These are phyloP conservation scores for Sphagnum tenellum DNA, from an alignment of 225 moss, liverwort and hornwort species.

Conservation along the genomic window DNA sequence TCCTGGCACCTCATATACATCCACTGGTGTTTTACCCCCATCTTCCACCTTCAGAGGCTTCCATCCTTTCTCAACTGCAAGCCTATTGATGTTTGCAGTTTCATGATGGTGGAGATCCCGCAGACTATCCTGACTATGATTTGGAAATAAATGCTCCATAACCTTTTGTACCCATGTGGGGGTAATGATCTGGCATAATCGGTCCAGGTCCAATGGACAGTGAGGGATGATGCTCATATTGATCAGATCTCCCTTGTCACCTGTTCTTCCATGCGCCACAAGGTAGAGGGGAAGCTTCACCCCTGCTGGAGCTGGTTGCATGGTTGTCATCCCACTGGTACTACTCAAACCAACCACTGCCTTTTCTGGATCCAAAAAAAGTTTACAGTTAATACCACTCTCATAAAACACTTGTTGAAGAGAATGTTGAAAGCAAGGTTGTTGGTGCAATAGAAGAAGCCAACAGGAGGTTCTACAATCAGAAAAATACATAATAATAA, in stretches of 20 bases:
- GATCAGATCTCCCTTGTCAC: slow-evolving; percentile 72
- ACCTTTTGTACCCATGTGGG: slow-evolving; percentile 37
- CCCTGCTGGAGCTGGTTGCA: slow-evolving; percentile 42
- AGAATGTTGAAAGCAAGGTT: too few species aligned
- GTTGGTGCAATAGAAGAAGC: too few species aligned
- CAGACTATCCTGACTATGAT: neutral
- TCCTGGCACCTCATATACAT: slow-evolving; percentile 46
- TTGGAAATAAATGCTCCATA: slow-evolving; percentile 18
- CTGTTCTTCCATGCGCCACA: slow-evolving; percentile 74
- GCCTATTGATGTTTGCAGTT: too few species aligned
- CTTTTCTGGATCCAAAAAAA: too few species aligned
- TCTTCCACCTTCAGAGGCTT: neutral
- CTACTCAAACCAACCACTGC: too few species aligned
- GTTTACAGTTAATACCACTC: too few species aligned
- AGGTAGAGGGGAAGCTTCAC: slow-evolving; percentile 53
- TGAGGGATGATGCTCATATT: slow-evolving; percentile 74
- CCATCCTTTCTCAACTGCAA: neutral
- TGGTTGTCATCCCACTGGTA: neutral
- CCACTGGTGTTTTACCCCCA: slow-evolving; percentile 10
- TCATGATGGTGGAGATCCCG: too few species aligned
- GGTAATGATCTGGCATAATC: slow-evolving; percentile 39
- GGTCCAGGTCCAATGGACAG: slow-evolving; percentile 40
- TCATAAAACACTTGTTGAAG: too few species aligned
- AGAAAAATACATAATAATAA: too few species aligned
- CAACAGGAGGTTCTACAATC: too few species aligned